Base-by-base conservation (phyloP, 768 basidiomycete species). In the Pulveroboletus sp. region DNA sequence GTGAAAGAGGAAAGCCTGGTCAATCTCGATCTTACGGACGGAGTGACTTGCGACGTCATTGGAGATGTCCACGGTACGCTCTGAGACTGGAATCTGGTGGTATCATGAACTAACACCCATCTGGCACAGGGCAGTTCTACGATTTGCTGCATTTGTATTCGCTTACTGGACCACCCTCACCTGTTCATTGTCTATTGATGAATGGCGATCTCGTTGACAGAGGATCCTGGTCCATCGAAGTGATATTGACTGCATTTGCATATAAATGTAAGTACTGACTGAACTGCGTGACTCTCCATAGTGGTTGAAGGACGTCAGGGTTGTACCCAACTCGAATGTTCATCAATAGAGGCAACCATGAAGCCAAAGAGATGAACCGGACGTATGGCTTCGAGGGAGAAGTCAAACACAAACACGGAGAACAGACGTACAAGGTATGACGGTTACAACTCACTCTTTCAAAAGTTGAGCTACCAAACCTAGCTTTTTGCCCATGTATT, bases 141-240 rank as follows among this genome's bases (percentile, higher is more conserved):
- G 96, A 98, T 68, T 75, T 98, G 56, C 71, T 94, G 46, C 85
- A 98, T 71, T 75, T 99, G 15, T 82, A 87, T 58, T 82, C 83
- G 2, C 73, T 96, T 57, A 96, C 94, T 0, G 92, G 89, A 14
- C 78, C 83, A 49, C 96, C 96, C 11, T 84, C 75, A 47, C 80
- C 89, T 48, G 83, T 81, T n/a, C 95, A 97, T 57, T 85, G 84
- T 58, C 66, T 93, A 42, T 70, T 94, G 44, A 93, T 93, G 85
- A 93, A 92, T 65, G 90, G 93, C 9, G 95, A 99, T 74, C 84
- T 98, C 41, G 95, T 99, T 33, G 95, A 99, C 68, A 83, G 95
- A 54, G 94, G 94, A n/a, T 90, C 88, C 26, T 93, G 91, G 90
- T 90, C 88, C 10, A 84, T 91, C 49, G 93, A 93, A 69, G 90